Conservation (phyloP, 1,284 basidiomycete species). For the Boletus semigastroideus region DNA sequence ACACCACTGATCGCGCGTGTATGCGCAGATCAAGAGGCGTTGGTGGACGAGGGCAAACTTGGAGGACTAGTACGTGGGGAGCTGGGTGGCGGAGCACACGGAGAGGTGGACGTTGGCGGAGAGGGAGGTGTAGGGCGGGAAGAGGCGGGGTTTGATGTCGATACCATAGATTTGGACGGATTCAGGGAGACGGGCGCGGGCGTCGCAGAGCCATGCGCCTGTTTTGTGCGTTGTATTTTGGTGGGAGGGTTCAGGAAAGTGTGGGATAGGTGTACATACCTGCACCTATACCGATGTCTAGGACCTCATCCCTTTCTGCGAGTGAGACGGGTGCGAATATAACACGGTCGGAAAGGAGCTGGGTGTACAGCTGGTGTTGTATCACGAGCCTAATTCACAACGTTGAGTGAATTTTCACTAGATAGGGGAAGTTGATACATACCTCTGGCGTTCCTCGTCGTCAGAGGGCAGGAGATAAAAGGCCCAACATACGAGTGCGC, state of each 20-base stretch:
- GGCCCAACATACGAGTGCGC: conserved; percentile 16
- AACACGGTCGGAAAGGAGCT: conserved; percentile 19
- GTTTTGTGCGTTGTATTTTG: not conserved
- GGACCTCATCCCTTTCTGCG: conserved; percentile 19
- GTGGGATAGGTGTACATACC: conserved; percentile 4
- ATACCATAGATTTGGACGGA: conserved; percentile 21
- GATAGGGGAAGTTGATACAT: not conserved
- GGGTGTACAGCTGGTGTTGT: conserved; percentile 22
- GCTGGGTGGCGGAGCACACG: conserved; percentile 14
- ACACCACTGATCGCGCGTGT: conserved; percentile 30
- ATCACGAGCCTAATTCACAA: conserved; percentile 9
- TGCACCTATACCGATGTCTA: conserved; percentile 27
- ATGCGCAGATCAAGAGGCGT: conserved; percentile 31
- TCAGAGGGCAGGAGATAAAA: conserved; percentile 30
- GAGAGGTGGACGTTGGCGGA: conserved; percentile 21
- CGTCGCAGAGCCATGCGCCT: conserved; percentile 26
- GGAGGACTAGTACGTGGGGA: conserved; percentile 25
- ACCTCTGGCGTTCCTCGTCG: conserved; percentile 28
- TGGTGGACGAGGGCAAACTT: conserved; percentile 35
- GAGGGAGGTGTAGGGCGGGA: conserved; percentile 6
- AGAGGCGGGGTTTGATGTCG: conserved; percentile 22
- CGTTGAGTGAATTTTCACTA: not conserved
- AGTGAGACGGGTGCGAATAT: conserved; percentile 19
- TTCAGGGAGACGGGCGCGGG: conserved; percentile 12
- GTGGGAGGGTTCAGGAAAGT: not conserved